Conservation (phyloP, 2,329 filamentous ascomycete genomes). For the Ophiocordyceps camponoti-leonardi region DNA sequence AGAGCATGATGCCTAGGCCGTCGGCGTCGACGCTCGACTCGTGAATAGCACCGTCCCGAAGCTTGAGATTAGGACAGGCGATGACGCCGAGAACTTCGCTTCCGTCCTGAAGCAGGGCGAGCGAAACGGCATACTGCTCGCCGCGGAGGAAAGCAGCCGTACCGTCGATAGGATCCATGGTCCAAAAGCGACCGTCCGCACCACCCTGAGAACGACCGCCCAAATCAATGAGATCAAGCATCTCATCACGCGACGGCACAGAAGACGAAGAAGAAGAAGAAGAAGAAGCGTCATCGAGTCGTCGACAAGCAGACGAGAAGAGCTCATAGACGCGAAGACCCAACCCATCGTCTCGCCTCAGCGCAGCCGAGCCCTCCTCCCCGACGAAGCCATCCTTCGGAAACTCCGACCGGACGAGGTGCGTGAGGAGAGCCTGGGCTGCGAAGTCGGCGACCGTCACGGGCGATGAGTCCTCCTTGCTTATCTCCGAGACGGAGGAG, state of each 20-base stretch:
- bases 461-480: conserved; percentile 40
- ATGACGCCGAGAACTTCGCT: conserved; percentile 39
- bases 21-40: conserved; percentile 15
- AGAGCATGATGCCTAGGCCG: conserved; percentile 18
- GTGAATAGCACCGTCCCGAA: conserved; percentile 13
- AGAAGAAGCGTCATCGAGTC: conserved; percentile 7
- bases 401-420: conserved; percentile 33
- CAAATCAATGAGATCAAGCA: conserved; percentile 44
- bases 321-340: conserved; percentile 37
- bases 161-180: conserved; percentile 48
- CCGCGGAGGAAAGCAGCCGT: conserved; percentile 43
- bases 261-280: too few species aligned
- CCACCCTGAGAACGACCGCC: conserved; percentile 26
- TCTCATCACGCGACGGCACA: conserved; percentile 28
- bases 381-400: conserved; percentile 41
- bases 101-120: conserved; percentile 40
- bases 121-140: conserved; percentile 44
- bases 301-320: conserved; percentile 15
- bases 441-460: conserved; percentile 50
- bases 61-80: conserved; percentile 39
- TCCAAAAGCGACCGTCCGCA: conserved; percentile 30
- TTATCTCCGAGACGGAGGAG: conserved; percentile 26
- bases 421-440: conserved; percentile 43
- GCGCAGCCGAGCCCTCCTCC: conserved; percentile 38
- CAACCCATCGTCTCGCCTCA: conserved; percentile 29